Base-by-base conservation (phyloP, 768 basidiomycete genomes). In the Postia placenta region DNA sequence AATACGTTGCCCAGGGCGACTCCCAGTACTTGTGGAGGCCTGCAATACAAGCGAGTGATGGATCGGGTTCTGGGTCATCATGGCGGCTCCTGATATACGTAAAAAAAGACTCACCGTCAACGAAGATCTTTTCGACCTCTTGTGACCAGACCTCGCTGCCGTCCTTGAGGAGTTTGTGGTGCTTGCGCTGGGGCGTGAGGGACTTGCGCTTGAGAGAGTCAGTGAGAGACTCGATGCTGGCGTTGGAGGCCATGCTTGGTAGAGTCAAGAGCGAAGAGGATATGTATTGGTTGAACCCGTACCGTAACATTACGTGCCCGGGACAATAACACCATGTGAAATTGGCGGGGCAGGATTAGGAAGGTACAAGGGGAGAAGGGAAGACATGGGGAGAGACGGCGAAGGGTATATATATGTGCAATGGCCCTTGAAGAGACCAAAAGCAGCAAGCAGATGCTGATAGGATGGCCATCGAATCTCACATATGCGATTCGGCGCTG, bases 141-240 rank as follows among this genome's bases (percentile, higher is more conserved):
- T 89, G 85, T 44, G 88, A 87, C 88, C 88, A 91, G 45, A 91
- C 88, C 57, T 89, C 87, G 60, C 67, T 70, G 60, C 87, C 87
- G 57, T 90, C 87, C 64, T 88, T 90, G 67, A 91, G 73, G 53
- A 90, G 83, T 65, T 90, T 91, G 59, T 85, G 75, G 67, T 90
- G 87, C 56, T 89, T 89, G 49, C 87, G 76, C 63, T 85, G 83
- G 17, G 87, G 87, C 1, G 85, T 90, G 57, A 84, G 74, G 47
- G 74, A 63, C 58, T 68, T 68, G 63, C 57, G 57, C 50, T 37
- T 38, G 41, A 42, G 9, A 15, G 44, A 42, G 52, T 56, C 57
- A 11, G 41, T 28, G 51, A 56, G 56, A 49, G 54, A 54, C 48
- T 53, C 58, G 52, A 59, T 57, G 53, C 43, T 50, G 47, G 30